Evolutionary conservation across 2,329 filamentous ascomycete genomes (phyloP), one percentile per base, ranked within the genome.

Genomic region (Magnaporthiopsis rhizophila): DNA sequence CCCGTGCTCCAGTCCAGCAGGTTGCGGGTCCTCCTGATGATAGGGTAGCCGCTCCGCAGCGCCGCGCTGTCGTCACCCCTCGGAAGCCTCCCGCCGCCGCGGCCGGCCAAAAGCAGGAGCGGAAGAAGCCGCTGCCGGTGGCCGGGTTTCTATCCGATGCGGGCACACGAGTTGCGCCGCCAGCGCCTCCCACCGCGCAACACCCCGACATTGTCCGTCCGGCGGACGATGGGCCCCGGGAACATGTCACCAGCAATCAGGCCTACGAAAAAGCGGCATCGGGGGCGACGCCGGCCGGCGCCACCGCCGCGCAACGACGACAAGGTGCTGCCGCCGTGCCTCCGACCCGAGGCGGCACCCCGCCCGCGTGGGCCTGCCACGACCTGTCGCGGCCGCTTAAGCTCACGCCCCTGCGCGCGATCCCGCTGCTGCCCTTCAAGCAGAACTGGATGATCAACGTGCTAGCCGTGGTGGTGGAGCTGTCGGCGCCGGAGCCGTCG

Each of bases 361-460:
- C 75, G 3, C 71, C 79, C 3, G 74, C 79, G 3, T 77, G 75
- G 65, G 74, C 78, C 62, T 78, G 77, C 72, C 74, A 77, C 62
- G 71, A 80, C 62, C 75, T 72, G 0, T 74, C 56, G 32, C 74
- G 72, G 0, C 80, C 82, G 0, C 74, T 84, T 21, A 84, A 81
- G 67, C 79, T 86, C 34, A 85, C 82, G 0, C 75, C 76, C 3
- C 74, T 86, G 15, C 76, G 76, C 60, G 74, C 78, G 8, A 80
- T 86, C 61, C 80, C 82, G 0, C 74, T 79, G 65, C 76, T 86
- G 0, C 83, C 82, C 1, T 85, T 83, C 72, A 79, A 80, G 63
- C 82, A 85, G 65, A 86, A 86, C 69, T 86, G 82, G 83, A 80
- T 80, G 59, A 78, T 81, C 71, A 85, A 85, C 66, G 74, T 84